These are phyloP conservation scores for Pseudocercospora fijiensis DNA, from an alignment of 2,329 filamentous ascomycete species.

Conservation along the genomic window DNA sequence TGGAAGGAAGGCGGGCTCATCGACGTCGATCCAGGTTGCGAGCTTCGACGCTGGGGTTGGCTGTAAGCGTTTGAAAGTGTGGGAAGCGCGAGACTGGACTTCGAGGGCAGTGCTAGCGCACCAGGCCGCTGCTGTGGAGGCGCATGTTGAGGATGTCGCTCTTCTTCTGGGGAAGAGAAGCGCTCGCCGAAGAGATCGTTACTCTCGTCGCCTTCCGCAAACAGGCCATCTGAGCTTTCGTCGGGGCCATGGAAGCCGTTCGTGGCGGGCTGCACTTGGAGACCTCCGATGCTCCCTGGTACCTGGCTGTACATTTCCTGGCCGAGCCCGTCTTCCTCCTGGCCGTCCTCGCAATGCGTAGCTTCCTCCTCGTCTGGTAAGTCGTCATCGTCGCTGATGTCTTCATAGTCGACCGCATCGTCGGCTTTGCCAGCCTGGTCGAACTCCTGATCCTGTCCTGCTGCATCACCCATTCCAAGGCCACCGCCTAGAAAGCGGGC, in stretches of 20 bases:
- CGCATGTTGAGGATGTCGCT: constrained; percentile 27
- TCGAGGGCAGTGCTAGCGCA: constrained; percentile 36
- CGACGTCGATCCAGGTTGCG: constrained; percentile 25
- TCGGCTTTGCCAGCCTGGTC: constrained; percentile 74
- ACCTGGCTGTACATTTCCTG: constrained; percentile 16
- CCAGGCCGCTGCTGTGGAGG: constrained; percentile 26
- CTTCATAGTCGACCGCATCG: constrained; percentile 85
- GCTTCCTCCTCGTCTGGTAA: constrained; percentile 73
- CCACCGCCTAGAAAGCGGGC: constrained; percentile 30
- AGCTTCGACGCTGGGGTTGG: constrained; percentile 11
- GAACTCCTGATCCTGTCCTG: constrained; percentile 38
- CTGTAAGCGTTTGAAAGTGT: constrained; percentile 13
- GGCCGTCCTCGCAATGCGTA: constrained; percentile 24
- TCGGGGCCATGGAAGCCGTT: constrained; percentile 27
- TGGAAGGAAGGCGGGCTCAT: constrained; percentile 30
- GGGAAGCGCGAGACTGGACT: constrained; percentile 34
- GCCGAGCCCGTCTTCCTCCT: constrained; percentile 20
- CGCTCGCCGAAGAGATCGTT: constrained; percentile 43
- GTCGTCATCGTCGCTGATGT: constrained; percentile 91
- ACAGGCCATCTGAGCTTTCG: constrained; percentile 57
- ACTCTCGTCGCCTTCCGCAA: constrained; percentile 58
- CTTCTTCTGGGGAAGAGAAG: constrained; percentile 36
- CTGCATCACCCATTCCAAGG: constrained; percentile 26
- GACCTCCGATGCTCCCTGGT: constrained; percentile 18
- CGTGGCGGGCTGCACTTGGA: constrained; percentile 18